Base-by-base conservation (phyloP, 2,329 filamentous ascomycete species). In the Fusarium marasasianum region DNA sequence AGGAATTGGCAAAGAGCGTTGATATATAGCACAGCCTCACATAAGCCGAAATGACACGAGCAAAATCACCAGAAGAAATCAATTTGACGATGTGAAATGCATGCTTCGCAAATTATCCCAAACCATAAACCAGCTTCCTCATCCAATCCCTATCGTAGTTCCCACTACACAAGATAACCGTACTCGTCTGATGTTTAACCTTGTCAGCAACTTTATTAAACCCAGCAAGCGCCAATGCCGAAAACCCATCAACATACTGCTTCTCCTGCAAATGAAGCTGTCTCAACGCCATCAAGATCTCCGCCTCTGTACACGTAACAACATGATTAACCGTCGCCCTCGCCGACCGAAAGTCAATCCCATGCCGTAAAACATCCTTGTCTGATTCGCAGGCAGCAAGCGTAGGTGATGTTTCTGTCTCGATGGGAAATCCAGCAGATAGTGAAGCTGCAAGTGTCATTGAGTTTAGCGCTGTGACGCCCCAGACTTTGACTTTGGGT, bases 1-100 rank as follows among this genome's bases (percentile, higher is more conserved):
- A 88, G 78, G 82, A 84, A 24, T 78, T 87, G 53, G 84, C 83
- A 8, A 87, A 84, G 65, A 87, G 86, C 64, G 87, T 84, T 0
- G 85, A 88, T 76, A 44, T 44, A 6, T n/a, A 55, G 18, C 9
- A 9, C 9, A 31, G 1, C 11, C n/a, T 8, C 3, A 6, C 10
- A 50, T 26, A 14, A 24, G 17, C 8, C 8, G 12, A 22, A 2
- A 26, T 8, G 3, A 12, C 6, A 15, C 3, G 12, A 15, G 11
- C 6, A 12, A 1, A 20, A 13, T 18, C 7, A 15, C 5, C 26
- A 29, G 13, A 29, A 22, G 26, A 29, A 17, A 29, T 22, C 13
- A 29, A 12, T 8, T 48, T 8, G 13, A 17, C 4, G 6, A 11
- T 22, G 0, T 48, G 1, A 31, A 17, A 1, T 31, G 4, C 4